These are phyloP conservation scores for Amorphotheca resinae DNA, from an alignment of 495 filamentous ascomycete genomes.

Conservation along the genomic window DNA sequence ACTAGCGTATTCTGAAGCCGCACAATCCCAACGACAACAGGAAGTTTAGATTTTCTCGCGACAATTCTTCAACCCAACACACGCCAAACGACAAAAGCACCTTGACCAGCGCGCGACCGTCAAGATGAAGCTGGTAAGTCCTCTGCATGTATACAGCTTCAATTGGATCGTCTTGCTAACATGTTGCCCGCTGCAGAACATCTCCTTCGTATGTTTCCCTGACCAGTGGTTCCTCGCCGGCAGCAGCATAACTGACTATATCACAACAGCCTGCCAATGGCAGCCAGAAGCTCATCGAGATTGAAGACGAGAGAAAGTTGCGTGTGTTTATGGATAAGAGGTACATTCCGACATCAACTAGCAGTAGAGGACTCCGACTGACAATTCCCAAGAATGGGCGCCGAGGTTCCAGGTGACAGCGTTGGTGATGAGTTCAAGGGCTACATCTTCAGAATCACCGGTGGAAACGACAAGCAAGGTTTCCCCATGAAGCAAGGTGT, in stretches of 20 bases:
- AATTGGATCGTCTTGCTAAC: slow-evolving; percentile 13
- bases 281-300: slow-evolving; percentile 95
- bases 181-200: slow-evolving; percentile 33
- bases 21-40: no score
- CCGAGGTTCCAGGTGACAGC: slow-evolving; percentile 85
- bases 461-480: slow-evolving; percentile 99
- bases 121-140: slow-evolving; percentile 22
- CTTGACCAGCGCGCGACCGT: no score
- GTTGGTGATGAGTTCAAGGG: slow-evolving; percentile 98
- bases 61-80: no score
- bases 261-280: slow-evolving; percentile 67
- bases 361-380: slow-evolving; percentile 1
- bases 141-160: neutral
- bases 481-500: slow-evolving; percentile 99
- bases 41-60: no score
- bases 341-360: slow-evolving; percentile 17
- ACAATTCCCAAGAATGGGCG: slow-evolving; percentile 53
- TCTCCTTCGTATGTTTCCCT: slow-evolving; percentile 50
- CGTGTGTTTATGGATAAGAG: slow-evolving; percentile 45
- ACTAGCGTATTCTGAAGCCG: no score
- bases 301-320: slow-evolving; percentile 89
- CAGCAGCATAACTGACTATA: no score
- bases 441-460: slow-evolving; percentile 96
- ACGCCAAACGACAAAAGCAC: no score
- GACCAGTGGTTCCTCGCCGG: no score